These are phyloP conservation scores for Fusarium albidum DNA, from an alignment of 2,329 filamentous ascomycete species.

Conservation along the genomic window DNA sequence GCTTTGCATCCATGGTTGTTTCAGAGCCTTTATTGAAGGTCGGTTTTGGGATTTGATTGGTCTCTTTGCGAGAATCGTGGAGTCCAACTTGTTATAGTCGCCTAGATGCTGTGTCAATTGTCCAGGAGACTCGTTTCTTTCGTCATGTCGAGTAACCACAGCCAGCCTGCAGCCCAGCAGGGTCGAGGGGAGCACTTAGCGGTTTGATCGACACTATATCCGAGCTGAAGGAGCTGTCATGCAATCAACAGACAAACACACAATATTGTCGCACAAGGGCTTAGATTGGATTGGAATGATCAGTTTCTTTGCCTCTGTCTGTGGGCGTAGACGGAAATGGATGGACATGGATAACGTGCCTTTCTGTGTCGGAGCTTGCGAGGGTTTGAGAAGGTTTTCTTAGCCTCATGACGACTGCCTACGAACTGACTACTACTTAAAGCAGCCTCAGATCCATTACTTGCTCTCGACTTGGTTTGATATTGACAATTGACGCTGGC, in stretches of 20 bases:
- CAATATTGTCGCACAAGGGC: background rate
- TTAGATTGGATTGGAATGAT: background rate
- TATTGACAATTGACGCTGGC: constrained; percentile 7
- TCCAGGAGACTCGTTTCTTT: background rate
- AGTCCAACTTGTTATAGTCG: too few species aligned
- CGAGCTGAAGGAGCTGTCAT: constrained; percentile 1
- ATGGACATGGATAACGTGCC: background rate
- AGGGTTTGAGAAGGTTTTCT: constrained; percentile 30
- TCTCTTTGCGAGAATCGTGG: too few species aligned
- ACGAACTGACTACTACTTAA: background rate
- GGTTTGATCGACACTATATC: constrained; percentile 7
- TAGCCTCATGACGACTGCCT: background rate
- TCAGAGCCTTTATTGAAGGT: background rate
- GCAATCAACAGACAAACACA: too few species aligned
- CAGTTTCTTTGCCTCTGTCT: background rate
- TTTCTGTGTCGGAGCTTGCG: background rate
- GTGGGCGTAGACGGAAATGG: background rate
- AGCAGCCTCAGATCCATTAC: background rate
- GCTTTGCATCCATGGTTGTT: constrained; percentile 22
- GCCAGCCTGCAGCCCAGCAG: background rate
- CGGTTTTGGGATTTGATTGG: too few species aligned
- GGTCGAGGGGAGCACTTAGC: background rate
- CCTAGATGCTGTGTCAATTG: too few species aligned
- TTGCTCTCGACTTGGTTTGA: background rate
- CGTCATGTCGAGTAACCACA: background rate